Conservation (phyloP, 106 monocot species). For the Dioscorea dumetorum region DNA sequence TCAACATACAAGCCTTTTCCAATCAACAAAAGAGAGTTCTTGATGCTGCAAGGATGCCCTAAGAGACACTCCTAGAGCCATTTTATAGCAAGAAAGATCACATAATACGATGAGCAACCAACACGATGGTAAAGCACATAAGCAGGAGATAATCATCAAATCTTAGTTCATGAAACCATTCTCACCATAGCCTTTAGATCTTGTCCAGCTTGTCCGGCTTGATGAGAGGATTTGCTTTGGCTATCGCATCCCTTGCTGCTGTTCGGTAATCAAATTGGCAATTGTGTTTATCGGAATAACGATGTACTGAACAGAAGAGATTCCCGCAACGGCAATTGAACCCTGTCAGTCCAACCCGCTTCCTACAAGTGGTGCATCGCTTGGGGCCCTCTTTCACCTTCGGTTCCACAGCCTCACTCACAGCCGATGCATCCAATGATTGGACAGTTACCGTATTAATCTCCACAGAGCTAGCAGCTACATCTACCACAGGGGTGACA, state of each 20-base stretch:
- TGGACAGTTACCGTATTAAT: too few species aligned
- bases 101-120: too few species aligned
- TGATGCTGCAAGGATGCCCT: conserved; percentile 19
- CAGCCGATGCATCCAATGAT: too few species aligned
- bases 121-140: neutral
- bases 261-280: conserved; percentile 35
- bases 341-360: conserved; percentile 41
- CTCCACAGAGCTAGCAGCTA: too few species aligned
- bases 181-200: conserved; percentile 20
- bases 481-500: too few species aligned
- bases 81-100: too few species aligned
- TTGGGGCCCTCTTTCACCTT: neutral
- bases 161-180: conserved; percentile 1
- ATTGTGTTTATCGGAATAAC: conserved; percentile 47
- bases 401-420: too few species aligned
- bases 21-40: conserved; percentile 9
- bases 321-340: conserved; percentile 43
- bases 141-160: conserved; percentile 2
- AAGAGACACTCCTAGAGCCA: neutral
- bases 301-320: conserved; percentile 28
- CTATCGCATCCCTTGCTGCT: conserved; percentile 26
- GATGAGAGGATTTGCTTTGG: conserved; percentile 45
- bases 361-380: conserved; percentile 30
- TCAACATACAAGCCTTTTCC: conserved; percentile 21
- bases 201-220: conserved; percentile 52